Percentiles rank a stretch among this genome's conserved stretches.
phyloP scores from a whole-genome alignment of 1,139 yeast species.

The Pichia sp. region DNA sequence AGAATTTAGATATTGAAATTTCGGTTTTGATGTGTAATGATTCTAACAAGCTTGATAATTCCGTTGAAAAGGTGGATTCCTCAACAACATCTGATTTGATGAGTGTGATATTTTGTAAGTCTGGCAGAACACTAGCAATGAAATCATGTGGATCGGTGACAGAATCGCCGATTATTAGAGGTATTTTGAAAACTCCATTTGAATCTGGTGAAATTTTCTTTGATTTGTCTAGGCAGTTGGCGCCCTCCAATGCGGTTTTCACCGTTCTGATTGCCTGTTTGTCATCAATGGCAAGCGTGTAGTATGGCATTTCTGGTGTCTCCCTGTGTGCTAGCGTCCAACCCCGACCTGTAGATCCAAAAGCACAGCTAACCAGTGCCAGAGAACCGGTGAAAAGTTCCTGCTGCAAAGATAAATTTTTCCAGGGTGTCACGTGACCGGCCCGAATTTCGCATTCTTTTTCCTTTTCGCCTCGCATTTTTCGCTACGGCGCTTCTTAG shows the following conservation, averaged over 20 bases:
- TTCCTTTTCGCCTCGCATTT: too few relatives aligned
- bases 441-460: too few relatives aligned
- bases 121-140: not conserved
- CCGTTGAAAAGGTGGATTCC: not conserved
- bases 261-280: not conserved
- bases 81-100: not conserved
- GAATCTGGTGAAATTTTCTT: constrained; percentile 8
- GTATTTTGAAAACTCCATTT: constrained; percentile 4
- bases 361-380: too few relatives aligned
- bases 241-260: constrained; percentile 5
- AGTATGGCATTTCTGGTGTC: not conserved
- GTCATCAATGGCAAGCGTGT: not conserved
- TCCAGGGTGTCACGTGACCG: too few relatives aligned
- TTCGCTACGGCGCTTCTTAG: too few relatives aligned
- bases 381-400: too few relatives aligned
- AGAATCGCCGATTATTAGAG: not conserved
- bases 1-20: not conserved
- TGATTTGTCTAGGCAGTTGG: constrained; percentile 3
- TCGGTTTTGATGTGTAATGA: not conserved
- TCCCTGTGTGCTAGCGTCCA: not conserved
- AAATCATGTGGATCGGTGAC: not conserved
- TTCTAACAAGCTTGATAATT: not conserved
- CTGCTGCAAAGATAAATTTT: too few relatives aligned
- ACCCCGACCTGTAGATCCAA: too few relatives aligned
- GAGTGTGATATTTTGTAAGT: not conserved